Evolutionary conservation across 306 rosid species (phyloP).

Genomic region (Rosa persica): DNA sequence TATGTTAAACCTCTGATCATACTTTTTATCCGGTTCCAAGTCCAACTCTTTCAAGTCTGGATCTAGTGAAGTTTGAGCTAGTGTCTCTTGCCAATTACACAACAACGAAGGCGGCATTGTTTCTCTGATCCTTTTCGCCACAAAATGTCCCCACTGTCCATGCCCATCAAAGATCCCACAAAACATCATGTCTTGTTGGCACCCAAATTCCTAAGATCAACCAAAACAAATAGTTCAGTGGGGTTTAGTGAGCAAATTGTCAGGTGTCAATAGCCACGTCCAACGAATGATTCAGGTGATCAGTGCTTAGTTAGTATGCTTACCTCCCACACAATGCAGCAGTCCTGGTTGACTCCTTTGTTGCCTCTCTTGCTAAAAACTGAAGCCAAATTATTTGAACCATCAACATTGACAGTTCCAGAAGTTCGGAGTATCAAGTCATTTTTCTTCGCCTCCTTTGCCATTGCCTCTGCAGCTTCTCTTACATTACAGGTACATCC

Average conservation of each 20-base stretch:
- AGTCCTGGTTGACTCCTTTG: conserved; percentile 92
- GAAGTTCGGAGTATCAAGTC: conserved; percentile 57
- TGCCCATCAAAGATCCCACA: conserved; percentile 96
- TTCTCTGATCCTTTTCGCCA: conserved; percentile 75
- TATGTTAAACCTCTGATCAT: conserved; percentile 45
- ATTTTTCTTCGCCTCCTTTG: conserved; percentile 76
- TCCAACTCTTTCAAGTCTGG: conserved; percentile 38
- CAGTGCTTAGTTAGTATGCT: conserved; percentile 2
- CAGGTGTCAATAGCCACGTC: not conserved
- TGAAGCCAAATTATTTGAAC: conserved; percentile 76
- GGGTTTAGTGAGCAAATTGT: not conserved
- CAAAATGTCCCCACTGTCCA: conserved; percentile 95
- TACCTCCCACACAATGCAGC: conserved; percentile 99
- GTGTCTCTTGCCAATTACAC: conserved; percentile 80
- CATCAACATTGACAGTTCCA: conserved; percentile 49
- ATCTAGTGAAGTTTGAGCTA: conserved; percentile 51
- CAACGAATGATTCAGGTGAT: not conserved
- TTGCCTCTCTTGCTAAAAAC: conserved; percentile 72
- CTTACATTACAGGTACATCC: conserved; percentile 39
- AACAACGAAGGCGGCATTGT: conserved; percentile 74
- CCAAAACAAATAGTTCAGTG: not conserved
- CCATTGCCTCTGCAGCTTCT: conserved; percentile 81
- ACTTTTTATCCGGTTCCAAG: conserved; percentile 41
- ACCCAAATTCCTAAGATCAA: conserved; percentile 75
- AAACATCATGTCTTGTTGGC: conserved; percentile 87